These are phyloP conservation scores for Zarea fungicola DNA, from an alignment of 2,329 filamentous ascomycete genomes.

Conservation along the genomic window DNA sequence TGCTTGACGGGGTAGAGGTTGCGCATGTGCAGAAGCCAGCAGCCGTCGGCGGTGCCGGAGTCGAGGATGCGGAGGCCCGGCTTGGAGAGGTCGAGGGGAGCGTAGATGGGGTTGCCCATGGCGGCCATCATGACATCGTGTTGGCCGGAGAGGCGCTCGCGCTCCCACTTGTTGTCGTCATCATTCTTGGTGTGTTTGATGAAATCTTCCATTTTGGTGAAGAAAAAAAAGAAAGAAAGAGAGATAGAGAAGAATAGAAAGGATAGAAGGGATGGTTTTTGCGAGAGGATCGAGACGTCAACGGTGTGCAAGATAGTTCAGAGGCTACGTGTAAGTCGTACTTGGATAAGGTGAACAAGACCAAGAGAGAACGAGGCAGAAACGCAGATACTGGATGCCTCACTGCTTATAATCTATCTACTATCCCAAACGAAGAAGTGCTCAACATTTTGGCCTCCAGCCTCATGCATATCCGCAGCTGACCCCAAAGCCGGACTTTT, in stretches of 20 bases:
- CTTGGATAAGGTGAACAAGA: not conserved
- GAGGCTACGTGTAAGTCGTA: not conserved
- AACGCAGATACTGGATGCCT: not conserved
- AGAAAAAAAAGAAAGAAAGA: no score
- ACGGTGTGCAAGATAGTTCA: not conserved
- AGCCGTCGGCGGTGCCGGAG: slow-evolving; percentile 10
- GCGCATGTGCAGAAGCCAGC: slow-evolving; percentile 12
- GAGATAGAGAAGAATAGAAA: no score
- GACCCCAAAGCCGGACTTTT: not conserved
- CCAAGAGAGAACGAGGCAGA: not conserved
- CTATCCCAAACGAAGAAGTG: not conserved
- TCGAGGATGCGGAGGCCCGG: slow-evolving; percentile 6
- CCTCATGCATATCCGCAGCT: not conserved
- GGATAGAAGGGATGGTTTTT: not conserved
- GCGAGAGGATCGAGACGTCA: not conserved
- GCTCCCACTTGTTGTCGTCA: not conserved
- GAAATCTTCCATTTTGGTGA: not conserved
- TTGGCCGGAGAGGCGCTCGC: slow-evolving; percentile 8
- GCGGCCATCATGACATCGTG: slow-evolving; percentile 8
- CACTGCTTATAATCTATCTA: not conserved
- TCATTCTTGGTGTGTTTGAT: slow-evolving; percentile 1
- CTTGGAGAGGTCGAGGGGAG: slow-evolving; percentile 10
- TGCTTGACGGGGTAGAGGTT: not conserved
- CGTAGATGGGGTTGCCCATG: slow-evolving; percentile 10
- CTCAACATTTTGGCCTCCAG: not conserved